These are phyloP conservation scores for Aspergillus sp. DNA, from an alignment of 2,329 filamentous ascomycete species.

Conservation along the genomic window DNA sequence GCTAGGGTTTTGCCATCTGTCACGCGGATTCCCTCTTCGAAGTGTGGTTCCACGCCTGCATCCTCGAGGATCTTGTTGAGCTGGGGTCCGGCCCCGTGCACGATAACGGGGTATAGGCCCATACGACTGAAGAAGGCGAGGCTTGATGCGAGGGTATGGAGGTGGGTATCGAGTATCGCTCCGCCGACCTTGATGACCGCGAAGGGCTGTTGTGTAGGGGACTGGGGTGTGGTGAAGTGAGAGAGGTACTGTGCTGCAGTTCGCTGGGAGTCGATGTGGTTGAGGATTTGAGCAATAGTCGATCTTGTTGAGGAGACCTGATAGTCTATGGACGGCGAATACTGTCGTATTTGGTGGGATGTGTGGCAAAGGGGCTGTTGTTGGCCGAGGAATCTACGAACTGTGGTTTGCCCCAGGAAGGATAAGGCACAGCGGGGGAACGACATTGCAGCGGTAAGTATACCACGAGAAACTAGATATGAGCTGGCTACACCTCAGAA, in stretches of 20 bases:
- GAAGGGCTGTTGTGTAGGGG: slow-evolving; percentile 86
- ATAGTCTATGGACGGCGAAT: slow-evolving; percentile 49
- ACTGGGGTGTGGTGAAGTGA: slow-evolving; percentile 77
- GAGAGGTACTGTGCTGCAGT: slow-evolving; percentile 97
- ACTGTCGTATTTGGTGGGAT: slow-evolving; percentile 31
- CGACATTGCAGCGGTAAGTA: background rate
- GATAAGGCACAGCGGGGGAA: background rate
- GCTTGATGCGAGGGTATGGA: slow-evolving; percentile 86
- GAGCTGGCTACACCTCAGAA: too few species aligned
- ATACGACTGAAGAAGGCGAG: slow-evolving; percentile 93
- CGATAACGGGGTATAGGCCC: slow-evolving; percentile 89
- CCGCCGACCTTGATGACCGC: slow-evolving; percentile 98
- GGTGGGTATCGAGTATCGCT: slow-evolving; percentile 89
- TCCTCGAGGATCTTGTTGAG: slow-evolving; percentile 87
- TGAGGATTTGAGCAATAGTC: slow-evolving; percentile 85
- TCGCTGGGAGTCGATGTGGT: slow-evolving; percentile 92
- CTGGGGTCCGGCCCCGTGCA: slow-evolving; percentile 93
- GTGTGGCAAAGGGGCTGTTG: background rate
- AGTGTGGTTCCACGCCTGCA: slow-evolving; percentile 89
- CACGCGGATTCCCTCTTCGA: slow-evolving; percentile 92
- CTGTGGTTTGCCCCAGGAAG: background rate
- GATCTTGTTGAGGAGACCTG: slow-evolving; percentile 66
- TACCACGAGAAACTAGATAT: too few species aligned
- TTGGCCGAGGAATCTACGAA: background rate
- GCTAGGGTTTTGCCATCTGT: slow-evolving; percentile 94